Base-by-base conservation (phyloP, 345 rosid genomes). In the Bretschneidera sinensis region DNA sequence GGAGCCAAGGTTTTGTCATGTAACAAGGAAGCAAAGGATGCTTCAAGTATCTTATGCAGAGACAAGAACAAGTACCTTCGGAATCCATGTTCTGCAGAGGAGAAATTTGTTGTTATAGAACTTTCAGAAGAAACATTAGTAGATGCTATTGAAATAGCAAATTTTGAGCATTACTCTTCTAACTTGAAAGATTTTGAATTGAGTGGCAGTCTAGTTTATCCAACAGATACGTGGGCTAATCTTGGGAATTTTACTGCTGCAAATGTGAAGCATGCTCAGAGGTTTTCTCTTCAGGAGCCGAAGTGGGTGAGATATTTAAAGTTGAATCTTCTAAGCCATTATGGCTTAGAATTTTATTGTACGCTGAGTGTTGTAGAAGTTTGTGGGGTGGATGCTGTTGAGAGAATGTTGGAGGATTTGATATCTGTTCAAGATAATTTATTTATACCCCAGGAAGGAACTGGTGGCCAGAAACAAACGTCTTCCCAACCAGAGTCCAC, bases 91-190 rank as follows among this genome's bases (percentile, higher is more conserved):
- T 88, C 99, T 24, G 84, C 86, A 7, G 97, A 94, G 72, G 92
- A 70, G 67, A 94, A 94, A 75, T 94, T 71, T 64, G 92, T 88
- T 54, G 68, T 94, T 47, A 69, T 90, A 13, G 96, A 94, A 74
- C 97, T 94, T 59, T 88, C 97, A n/a, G 99, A 94, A 73, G 99
- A 94, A 79, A 94, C 92, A 1, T 72, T 94, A 74, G 97, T 88
- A 22, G 87, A 79, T 48, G 83, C 96, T 17, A 79, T 91, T 34
- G 82, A 72, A 76, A 78, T 95, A 21, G 99, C 95, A 13, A 91
- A 91, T 62, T 86, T 95, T 28, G 97, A 95, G 82, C 99, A 95
- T 59, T 77, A 95, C 65, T 91, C 99, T 51, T 88, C 97, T 34
- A 91, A 88, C 67, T 62, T 88, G 22, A 95, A 84, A 71, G 85